Evolutionary conservation across 441 rosid genomes (phyloP).

Genomic region (Populus trichocarpa): DNA sequence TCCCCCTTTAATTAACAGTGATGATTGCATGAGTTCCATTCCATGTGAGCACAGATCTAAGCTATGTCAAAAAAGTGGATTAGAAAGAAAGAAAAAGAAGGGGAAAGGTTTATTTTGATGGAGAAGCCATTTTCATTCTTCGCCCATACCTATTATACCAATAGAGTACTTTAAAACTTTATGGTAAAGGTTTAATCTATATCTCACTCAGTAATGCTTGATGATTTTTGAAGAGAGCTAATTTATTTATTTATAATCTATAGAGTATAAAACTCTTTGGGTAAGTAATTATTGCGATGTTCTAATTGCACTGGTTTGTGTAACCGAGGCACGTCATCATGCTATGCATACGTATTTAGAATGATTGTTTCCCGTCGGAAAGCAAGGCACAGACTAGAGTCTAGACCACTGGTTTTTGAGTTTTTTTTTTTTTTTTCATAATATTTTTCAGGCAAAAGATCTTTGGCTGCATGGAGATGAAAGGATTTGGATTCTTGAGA

Average conservation of each 20-base stretch:
- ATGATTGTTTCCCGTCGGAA: conserved; percentile 1
- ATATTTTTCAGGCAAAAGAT: no score
- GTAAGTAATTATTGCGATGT: no score
- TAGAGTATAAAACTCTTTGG: no score
- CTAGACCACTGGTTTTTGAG: no score
- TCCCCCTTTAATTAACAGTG: conserved; percentile 15
- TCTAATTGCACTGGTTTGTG: no score
- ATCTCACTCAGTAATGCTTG: no score
- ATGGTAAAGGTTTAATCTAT: no score
- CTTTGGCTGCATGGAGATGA: not conserved
- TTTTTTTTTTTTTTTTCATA: no score
- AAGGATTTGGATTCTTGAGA: not conserved
- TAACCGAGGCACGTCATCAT: no score
- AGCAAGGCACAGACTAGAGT: not conserved
- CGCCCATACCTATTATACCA: not conserved
- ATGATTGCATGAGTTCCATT: conserved; percentile 34
- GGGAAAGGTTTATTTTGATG: not conserved
- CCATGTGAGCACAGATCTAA: conserved; percentile 22
- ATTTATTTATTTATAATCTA: not conserved
- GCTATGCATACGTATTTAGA: no score
- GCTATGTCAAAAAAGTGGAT: not conserved
- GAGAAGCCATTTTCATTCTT: not conserved
- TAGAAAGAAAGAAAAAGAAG: not conserved
- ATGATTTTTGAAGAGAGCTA: no score
- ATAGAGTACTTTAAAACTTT: not conserved